phyloP scores from a whole-genome alignment of 108 stramenopile species.

The Pseudonitzschia multistriata region DNA sequence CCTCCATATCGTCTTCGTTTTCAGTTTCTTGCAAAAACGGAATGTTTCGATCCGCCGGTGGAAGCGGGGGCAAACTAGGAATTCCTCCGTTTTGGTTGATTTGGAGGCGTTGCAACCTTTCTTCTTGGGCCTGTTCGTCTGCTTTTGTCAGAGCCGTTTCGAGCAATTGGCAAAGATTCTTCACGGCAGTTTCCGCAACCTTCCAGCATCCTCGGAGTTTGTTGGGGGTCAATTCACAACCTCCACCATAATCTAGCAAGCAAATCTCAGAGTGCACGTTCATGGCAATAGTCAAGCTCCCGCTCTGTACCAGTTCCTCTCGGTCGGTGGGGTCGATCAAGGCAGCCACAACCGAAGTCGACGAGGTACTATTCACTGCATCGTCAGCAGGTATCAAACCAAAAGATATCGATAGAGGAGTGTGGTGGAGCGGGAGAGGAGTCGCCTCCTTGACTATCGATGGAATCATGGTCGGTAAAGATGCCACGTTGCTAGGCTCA shows the following conservation, averaged over 20 bases:
- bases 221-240: conserved; percentile 60
- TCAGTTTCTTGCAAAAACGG: conserved; percentile 28
- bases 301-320: conserved; percentile 79
- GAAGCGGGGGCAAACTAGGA: conserved; percentile 9
- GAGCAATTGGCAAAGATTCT: conserved; percentile 59
- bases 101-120: conserved; percentile 61
- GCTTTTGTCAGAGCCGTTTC: conserved; percentile 68
- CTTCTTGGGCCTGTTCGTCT: conserved; percentile 63
- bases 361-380: conserved; percentile 28
- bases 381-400: conserved; percentile 77
- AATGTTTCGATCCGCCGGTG: neutral
- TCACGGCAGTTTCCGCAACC: conserved; percentile 40
- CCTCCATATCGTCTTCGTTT: conserved; percentile 21
- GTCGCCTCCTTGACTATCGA: conserved; percentile 86
- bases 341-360: conserved; percentile 52
- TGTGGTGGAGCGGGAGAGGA: conserved; percentile 92
- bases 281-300: conserved; percentile 72
- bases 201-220: conserved; percentile 55
- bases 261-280: conserved; percentile 90
- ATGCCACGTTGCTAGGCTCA: neutral
- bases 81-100: conserved; percentile 6
- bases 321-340: conserved; percentile 78
- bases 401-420: conserved; percentile 88
- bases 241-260: conserved; percentile 76
- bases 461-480: conserved; percentile 52